Base-by-base conservation (phyloP, 2,329 filamentous ascomycete genomes). In the Colletotrichum phormii region DNA sequence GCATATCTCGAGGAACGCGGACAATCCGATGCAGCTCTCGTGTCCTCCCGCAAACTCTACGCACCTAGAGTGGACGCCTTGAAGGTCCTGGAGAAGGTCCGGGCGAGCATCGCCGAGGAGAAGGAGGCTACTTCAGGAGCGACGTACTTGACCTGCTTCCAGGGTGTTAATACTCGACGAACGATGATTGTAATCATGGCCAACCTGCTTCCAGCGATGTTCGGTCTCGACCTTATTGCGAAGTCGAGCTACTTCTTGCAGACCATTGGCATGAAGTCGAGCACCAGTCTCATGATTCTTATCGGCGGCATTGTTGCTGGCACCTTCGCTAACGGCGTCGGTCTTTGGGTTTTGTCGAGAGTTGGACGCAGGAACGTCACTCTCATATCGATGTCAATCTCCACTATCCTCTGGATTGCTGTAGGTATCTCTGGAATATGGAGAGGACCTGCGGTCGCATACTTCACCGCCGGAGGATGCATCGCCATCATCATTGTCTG, bases 381-480 rank as follows among this genome's bases (percentile, higher is more conserved):
- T 7, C 46, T 85, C 1, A 35, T 69, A 0, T 83, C 82, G 0
- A 74, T 86, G 4, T 59, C 66, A 0, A 69, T 80, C 8, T 74
- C 81, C 0, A 76, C 79, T 0, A 55, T 82, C 1, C 72, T 87
- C 1, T 88, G 86, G 85, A 74, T 81, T 4, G 79, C 78, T 0
- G 84, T 87, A 77, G 86, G 86, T 0, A 81, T 88, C 18, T 81
- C 83, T 0, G 86, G 86, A 2, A 85, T 82, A 74, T 86, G 83
- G 74, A 64, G 79, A 0, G 80, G 82, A 7, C 77, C 73, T 1
- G 77, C 79, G n/a, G 81, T 82, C 3, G 77, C 81, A 4, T 87
- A 84, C 82, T 84, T 78, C 35, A 76, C 77, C 13, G 74, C 75
- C 2, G 81, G 80, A n/a, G 81, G 79, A 4, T 79, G 86, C 75